Evolutionary conservation across 2,329 filamentous ascomycete genomes (phyloP), one percentile per base, ranked within the genome.

Genomic region (Sporothrix brunneoviolacea): DNA sequence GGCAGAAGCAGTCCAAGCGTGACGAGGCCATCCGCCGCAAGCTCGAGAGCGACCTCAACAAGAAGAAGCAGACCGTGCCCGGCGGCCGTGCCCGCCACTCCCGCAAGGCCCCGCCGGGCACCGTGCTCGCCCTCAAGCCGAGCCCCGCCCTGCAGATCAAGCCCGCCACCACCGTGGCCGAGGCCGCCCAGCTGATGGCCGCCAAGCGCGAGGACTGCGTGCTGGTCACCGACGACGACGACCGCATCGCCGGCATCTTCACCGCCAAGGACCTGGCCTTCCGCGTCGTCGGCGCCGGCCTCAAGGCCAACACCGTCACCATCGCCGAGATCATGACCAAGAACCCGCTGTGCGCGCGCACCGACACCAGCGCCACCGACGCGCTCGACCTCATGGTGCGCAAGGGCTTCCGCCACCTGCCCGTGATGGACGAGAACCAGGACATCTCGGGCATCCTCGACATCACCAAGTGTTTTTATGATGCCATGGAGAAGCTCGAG

Each of bases 301-400:
- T 91, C 62, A 95, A 95, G 73, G 87, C 93, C 28, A 85, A 82
- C 66, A 88, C 84, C 65, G 82, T 97, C 60, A 95, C 89, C 19
- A 96, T 98, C 65, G 87, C 90, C 59, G 91, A 97, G 65, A 98
- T 98, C 68, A 98, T 98, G 93, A 98, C 93, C 65, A 96, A 97
- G 77, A 98, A 98, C 72, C 93, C 93, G 10, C 81, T 98, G 15
- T 98, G 93, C 68, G 93, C 93, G 49, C 84, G 93, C 66, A 98
- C 93, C 52, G 93, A 98, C 65, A 98, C 93, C 30, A 97, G 91
- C 69, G 93, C 93, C 32, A 98, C 93, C 38, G 93, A 98, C 74
- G 93, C 93, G 28, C 74, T 98, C 56, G 91, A 98, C 68, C 77
- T 97, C 52, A 98, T 98, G 93, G 93, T 98, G 51, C 81, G 91